Base-by-base conservation (phyloP, 805 yeast species). In the Grigorovia transvaalensis region DNA sequence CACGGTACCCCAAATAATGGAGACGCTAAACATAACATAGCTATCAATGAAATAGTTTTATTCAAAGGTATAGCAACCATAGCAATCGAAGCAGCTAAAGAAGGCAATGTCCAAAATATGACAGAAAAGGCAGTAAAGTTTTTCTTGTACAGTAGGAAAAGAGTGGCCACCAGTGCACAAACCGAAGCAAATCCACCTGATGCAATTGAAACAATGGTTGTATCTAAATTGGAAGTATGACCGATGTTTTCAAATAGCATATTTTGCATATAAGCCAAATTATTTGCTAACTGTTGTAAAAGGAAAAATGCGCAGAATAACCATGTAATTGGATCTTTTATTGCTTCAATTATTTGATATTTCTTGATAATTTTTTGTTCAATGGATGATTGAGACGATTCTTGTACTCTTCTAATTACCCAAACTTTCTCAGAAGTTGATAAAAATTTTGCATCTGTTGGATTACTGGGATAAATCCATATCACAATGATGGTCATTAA, bases 171-270 rank as follows among this genome's bases (percentile, higher is more conserved):
- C 3, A 75, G 54, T 54, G 73, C 65, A 53, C 70, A 70, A n/a
- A 72, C 49, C 9, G 70, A 71, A 9, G 76, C 73, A 55, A 70
- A 78, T 1, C 80, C 80, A 55, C 79, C 76, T 44, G 76, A 67
- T 0, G 81, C 83, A 46, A 76, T 81, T 12, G 78, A 71, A 5
- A 78, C 80, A 45, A 79, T 66, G 0, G 81, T 77, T 0, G 82
- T 71, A 53, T 69, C 73, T 58, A 76, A 64, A 53, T 67, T 72
- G 20, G 50, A 51, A 19, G 70, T 62, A 35, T 73, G 73, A 59
- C 78, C 78, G 59, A 79, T 68, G 49, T 71, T 71, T 40, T 67
- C 71, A 53, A 71, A 79, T 30, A 79, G 59, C 45, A 78, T 56
- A 46, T 75, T 75, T 53, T 76, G 80, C 57, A 79, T 83, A 56